Evolutionary conservation across 2,329 filamentous ascomycete species (phyloP).

Genomic region (Fusarium verticillioides): DNA sequence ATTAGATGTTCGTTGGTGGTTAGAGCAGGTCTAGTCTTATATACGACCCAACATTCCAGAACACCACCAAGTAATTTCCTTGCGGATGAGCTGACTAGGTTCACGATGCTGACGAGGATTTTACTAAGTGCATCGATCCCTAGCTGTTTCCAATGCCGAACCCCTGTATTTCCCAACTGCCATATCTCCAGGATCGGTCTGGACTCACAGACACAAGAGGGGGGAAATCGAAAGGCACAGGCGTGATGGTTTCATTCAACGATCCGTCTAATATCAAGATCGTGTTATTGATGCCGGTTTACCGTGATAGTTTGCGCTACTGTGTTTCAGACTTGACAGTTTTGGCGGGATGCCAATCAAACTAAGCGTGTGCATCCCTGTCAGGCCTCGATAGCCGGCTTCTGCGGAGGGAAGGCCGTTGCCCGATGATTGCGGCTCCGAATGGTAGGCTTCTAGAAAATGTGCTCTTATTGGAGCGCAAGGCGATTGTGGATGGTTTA

Average conservation of each 20-base stretch:
- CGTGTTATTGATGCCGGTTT: slow-evolving; percentile 6
- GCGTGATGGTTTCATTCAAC: neutral
- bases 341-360: neutral
- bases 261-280: neutral
- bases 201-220: neutral
- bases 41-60: neutral
- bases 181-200: neutral
- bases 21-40: neutral
- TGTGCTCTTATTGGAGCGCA: neutral
- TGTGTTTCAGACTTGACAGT: neutral
- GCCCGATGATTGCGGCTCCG: neutral
- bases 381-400: neutral
- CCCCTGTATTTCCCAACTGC: neutral
- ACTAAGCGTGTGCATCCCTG: neutral
- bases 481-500: neutral
- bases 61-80: neutral
- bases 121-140: neutral
- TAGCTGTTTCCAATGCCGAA: neutral
- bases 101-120: neutral
- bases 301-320: slow-evolving; percentile 2
- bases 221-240: neutral
- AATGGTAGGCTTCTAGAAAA: neutral
- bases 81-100: neutral
- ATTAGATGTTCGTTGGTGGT: neutral
- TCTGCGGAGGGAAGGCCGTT: neutral